phyloP scores from a whole-genome alignment of 768 basidiomycete species.

The Mycena indigotica region DNA sequence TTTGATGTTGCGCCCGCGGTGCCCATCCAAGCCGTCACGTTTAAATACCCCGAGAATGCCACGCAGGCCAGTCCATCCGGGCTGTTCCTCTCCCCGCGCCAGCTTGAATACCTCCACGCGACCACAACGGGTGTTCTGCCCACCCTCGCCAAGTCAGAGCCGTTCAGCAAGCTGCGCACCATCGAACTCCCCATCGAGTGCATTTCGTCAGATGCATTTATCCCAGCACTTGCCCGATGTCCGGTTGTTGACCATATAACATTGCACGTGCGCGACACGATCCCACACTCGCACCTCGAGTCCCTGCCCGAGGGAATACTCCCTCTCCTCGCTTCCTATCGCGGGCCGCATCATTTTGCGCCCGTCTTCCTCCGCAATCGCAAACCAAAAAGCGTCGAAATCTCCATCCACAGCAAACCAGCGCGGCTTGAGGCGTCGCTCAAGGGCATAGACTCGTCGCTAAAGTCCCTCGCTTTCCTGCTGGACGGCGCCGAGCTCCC shows the following conservation, averaged over 20 bases:
- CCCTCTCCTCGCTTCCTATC: slow-evolving; percentile 10
- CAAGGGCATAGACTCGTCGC: slow-evolving; percentile 4
- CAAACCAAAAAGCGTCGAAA: slow-evolving; percentile 8
- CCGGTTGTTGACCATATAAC: slow-evolving; percentile 32
- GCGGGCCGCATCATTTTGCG: slow-evolving; percentile 15
- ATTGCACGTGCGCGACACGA: slow-evolving; percentile 6
- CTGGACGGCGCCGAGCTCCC: slow-evolving; percentile 17
- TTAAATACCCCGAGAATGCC: slow-evolving; percentile 15
- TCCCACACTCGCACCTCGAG: slow-evolving; percentile 10
- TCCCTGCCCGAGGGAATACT: slow-evolving; percentile 16
- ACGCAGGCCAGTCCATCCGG: slow-evolving; percentile 9
- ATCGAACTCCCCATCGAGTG: slow-evolving; percentile 32
- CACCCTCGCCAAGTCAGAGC: slow-evolving; percentile 21
- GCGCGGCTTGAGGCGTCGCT: slow-evolving; percentile 11
- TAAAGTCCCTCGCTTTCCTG: slow-evolving; percentile 12
- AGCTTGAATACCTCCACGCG: slow-evolving; percentile 33
- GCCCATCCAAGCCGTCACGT: slow-evolving; percentile 15
- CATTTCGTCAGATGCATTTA: slow-evolving; percentile 27
- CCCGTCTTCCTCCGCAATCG: slow-evolving; percentile 12
- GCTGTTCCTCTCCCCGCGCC: slow-evolving; percentile 29
- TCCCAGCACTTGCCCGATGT: slow-evolving; percentile 31
- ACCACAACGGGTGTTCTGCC: slow-evolving; percentile 35
- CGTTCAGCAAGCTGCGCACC: slow-evolving; percentile 23
- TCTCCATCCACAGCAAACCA: slow-evolving; percentile 12
- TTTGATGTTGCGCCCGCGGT: slow-evolving; percentile 16